Evolutionary conservation across 495 filamentous ascomycete genomes (phyloP), one percentile per base, ranked within the genome.

Genomic region (Xylaria curta): DNA sequence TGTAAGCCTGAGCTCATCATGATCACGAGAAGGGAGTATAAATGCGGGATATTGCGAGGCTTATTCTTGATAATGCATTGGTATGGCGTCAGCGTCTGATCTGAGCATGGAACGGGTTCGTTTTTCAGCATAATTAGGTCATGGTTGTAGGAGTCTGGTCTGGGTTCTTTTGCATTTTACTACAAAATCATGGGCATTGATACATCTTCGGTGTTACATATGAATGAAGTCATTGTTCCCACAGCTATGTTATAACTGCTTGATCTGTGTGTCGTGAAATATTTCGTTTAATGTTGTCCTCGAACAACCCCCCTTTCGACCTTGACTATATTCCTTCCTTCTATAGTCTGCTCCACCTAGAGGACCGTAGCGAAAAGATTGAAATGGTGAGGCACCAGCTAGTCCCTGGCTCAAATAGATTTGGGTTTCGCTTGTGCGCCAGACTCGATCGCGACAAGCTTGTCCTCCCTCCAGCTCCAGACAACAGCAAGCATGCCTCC

Each of bases 381-480:
- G 7, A 8, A 12, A 12, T 7, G n/a, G 64, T 3, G 28, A 54
- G 47, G 53, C 44, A 46, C 3, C n/a, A n/a, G n/a, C n/a, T 19
- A 61, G 40, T 2, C 26, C 13, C 9, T 9, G 1, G 19, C 42
- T 66, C 60, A 77, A 36, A 68, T 65, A 44, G 72, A 67, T 61
- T 77, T 79, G 8, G 77, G 71, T 69, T 79, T 79, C 58, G 63
- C 74, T 69, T 38, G 70, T 26, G 70, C 17, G 31, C 67, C 76
- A 21, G 62, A 67, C 68, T 74, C 72, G 26, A 79, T 75, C 71
- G 73, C 71, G 13, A 74, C 72, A 15, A 80, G 76, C 42, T 68
- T 66, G 12, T 80, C 77, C 64, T 84, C 82, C 68, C 81, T 77
- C 79, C 80, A 80, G 40, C 64, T 66, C 80, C 79, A 82, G 58